Evolutionary conservation across 371 early-diverging fungal species (phyloP).

Genomic region (Coemansia sp.): DNA sequence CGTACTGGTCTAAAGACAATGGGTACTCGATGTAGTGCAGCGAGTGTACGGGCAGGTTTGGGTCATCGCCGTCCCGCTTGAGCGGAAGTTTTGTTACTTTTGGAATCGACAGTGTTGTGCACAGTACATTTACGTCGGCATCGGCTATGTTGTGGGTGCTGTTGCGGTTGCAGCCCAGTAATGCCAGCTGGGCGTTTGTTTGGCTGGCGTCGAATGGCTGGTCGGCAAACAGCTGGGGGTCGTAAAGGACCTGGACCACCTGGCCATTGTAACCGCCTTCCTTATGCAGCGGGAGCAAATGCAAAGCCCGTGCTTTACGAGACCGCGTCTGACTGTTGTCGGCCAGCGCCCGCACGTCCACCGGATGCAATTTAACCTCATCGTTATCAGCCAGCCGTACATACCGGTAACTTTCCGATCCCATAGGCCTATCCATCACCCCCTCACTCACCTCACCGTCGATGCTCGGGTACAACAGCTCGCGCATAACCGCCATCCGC

Average conservation of each 20-base stretch:
- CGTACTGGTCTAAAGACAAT: background rate
- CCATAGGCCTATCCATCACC: background rate
- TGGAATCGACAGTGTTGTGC: slow-evolving; percentile 12
- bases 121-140: background rate
- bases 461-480: slow-evolving; percentile 59
- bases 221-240: slow-evolving; percentile 20
- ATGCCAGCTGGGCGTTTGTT: background rate
- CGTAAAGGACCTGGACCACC: slow-evolving; percentile 24
- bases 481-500: slow-evolving; percentile 66
- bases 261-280: no score
- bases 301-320: slow-evolving; percentile 7
- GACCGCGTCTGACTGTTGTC: background rate
- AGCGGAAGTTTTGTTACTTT: slow-evolving; percentile 23
- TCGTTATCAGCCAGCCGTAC: slow-evolving; percentile 1
- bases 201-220: background rate
- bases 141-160: background rate
- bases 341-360: slow-evolving; percentile 4
- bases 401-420: slow-evolving; percentile 13
- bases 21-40: slow-evolving; percentile 27
- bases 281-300: slow-evolving; percentile 18
- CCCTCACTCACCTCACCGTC: slow-evolving; percentile 41
- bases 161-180: slow-evolving; percentile 27
- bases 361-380: slow-evolving; percentile 3
- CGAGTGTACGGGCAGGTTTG: slow-evolving; percentile 6
- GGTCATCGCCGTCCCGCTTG: slow-evolving; percentile 9